These are phyloP conservation scores for Vigna nakashimae DNA, from an alignment of 306 rosid species.

Conservation along the genomic window DNA sequence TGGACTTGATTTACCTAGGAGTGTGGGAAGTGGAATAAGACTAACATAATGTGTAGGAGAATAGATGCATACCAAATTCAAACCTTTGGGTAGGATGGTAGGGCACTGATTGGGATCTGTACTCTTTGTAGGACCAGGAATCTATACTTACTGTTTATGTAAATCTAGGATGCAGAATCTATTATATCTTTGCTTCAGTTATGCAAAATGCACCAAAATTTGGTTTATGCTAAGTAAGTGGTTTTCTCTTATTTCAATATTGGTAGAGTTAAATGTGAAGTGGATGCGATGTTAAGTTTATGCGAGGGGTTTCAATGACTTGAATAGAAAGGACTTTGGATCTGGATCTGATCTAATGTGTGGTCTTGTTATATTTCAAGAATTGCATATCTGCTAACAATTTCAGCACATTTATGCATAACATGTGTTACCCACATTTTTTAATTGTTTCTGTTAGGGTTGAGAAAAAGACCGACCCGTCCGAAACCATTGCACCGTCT, in stretches of 20 bases:
- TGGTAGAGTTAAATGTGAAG: neutral
- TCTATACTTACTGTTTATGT: constrained; percentile 15
- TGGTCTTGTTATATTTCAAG: too few relatives aligned
- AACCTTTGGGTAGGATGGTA: neutral
- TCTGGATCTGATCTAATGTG: too few relatives aligned
- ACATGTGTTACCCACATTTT: too few relatives aligned
- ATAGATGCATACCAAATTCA: neutral
- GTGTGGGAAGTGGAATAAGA: neutral
- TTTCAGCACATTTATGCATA: too few relatives aligned
- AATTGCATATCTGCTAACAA: too few relatives aligned
- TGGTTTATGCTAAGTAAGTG: neutral
- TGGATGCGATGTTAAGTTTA: neutral
- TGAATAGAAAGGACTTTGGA: too few relatives aligned
- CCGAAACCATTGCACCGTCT: too few relatives aligned
- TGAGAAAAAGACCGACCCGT: too few relatives aligned
- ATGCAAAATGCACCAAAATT: neutral
- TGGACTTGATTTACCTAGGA: neutral
- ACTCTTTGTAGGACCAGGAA: constrained; percentile 3
- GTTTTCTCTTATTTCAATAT: too few relatives aligned
- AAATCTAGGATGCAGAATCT: constrained; percentile 33
- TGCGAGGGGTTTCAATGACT: too few relatives aligned
- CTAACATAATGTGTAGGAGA: neutral
- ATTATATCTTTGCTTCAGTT: neutral
- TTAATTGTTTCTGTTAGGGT: too few relatives aligned
- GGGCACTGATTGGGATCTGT: constrained; percentile 19